These are phyloP conservation scores for Ascochyta koolunga DNA, from an alignment of 2,329 filamentous ascomycete species.

Conservation along the genomic window DNA sequence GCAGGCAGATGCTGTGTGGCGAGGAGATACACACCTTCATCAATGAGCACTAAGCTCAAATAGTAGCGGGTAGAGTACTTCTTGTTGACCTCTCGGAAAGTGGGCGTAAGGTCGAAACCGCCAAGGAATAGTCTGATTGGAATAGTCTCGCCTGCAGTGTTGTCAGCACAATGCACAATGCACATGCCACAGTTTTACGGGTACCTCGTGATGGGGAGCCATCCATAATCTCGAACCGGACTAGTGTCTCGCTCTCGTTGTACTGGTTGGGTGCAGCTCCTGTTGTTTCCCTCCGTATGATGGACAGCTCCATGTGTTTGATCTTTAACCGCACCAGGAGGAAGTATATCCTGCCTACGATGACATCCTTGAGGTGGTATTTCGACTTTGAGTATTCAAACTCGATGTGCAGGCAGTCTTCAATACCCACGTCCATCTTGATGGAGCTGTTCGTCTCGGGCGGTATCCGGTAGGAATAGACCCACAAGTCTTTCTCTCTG, in stretches of 20 bases:
- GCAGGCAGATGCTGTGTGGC: not conserved
- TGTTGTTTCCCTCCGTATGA: conserved; percentile 95
- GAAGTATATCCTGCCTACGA: conserved; percentile 98
- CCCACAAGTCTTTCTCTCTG: conserved; percentile 99
- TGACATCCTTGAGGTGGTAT: conserved; percentile 98
- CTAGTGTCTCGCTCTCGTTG: conserved; percentile 97
- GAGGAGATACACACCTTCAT: conserved; percentile 69
- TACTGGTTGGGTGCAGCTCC: conserved; percentile 98
- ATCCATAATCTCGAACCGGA: conserved; percentile 99
- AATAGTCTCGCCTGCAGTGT: conserved; percentile 75
- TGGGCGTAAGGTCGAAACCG: conserved; percentile 95
- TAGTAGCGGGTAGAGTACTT: conserved; percentile 99
- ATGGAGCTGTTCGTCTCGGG: conserved; percentile 98
- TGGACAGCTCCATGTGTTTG: conserved; percentile 99
- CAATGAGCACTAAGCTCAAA: conserved; percentile 91
- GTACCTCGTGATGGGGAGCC: conserved; percentile 92
- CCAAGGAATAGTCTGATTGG: conserved; percentile 96
- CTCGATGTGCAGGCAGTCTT: conserved; percentile 98
- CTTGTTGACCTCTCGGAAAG: conserved; percentile 99
- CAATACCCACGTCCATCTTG: conserved; percentile 99
- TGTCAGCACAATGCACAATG: conserved; percentile 30
- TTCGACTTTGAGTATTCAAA: conserved; percentile 99
- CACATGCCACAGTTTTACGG: not conserved
- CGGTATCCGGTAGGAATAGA: conserved; percentile 97
- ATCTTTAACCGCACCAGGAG: conserved; percentile 96